Evolutionary conservation across 192 early-diverging fungal species (phyloP).

Genomic region (Coemansia sp.): DNA sequence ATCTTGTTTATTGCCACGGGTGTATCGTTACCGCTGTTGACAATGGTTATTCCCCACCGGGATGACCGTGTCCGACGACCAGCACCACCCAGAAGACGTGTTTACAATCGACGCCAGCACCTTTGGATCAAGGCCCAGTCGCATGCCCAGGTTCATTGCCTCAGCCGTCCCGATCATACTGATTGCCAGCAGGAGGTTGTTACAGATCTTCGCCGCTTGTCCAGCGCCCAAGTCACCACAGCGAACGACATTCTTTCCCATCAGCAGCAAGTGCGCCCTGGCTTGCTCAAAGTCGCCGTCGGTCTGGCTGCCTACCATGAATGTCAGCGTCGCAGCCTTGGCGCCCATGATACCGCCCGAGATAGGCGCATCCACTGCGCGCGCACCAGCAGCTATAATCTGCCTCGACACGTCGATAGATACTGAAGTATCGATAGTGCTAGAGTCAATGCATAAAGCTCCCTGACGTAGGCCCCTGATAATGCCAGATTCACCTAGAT

Average conservation of each 20-base stretch:
- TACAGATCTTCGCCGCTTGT: slow-evolving; percentile 95
- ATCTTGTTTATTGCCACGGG: slow-evolving; percentile 19
- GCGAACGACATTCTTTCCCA: slow-evolving; percentile 90
- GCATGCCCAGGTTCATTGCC: slow-evolving; percentile 88
- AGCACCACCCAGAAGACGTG: slow-evolving; percentile 87
- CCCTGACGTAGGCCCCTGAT: slow-evolving; percentile 56
- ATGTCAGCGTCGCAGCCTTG: slow-evolving; percentile 86
- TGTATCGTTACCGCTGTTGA: too few species aligned
- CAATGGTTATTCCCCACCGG: too few species aligned
- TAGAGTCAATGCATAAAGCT: slow-evolving; percentile 81
- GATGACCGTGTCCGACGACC: slow-evolving; percentile 92
- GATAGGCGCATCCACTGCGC: slow-evolving; percentile 89
- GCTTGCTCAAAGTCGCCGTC: slow-evolving; percentile 64
- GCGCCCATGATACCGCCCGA: slow-evolving; percentile 93
- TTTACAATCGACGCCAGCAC: slow-evolving; percentile 87
- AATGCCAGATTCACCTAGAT: slow-evolving; percentile 74
- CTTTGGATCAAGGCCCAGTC: slow-evolving; percentile 85
- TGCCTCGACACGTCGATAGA: slow-evolving; percentile 69
- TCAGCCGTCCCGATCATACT: slow-evolving; percentile 93
- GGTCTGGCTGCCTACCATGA: slow-evolving; percentile 88
- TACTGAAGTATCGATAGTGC: slow-evolving; percentile 88
- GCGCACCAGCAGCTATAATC: slow-evolving; percentile 64
- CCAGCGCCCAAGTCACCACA: slow-evolving; percentile 85
- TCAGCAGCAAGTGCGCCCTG: slow-evolving; percentile 64
- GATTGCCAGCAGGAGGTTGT: slow-evolving; percentile 95